Evolutionary conservation across 805 yeast genomes (phyloP).

Genomic region (Cyberlindnera euphorbiae): DNA sequence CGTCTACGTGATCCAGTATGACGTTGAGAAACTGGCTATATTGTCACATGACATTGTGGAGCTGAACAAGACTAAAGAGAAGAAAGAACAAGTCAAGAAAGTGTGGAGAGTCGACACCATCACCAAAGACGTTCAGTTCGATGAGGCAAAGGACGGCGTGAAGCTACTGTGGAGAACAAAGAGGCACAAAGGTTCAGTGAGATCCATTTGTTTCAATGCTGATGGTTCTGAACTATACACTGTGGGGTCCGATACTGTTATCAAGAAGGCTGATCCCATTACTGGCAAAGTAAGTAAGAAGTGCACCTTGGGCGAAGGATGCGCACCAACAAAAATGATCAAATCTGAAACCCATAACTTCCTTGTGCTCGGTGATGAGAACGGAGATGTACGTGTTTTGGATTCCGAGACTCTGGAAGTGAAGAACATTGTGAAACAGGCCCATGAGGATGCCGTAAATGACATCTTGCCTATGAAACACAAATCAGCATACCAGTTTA

Average conservation of each 20-base stretch:
- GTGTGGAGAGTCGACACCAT: conserved; percentile 41
- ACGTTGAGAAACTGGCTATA: conserved; percentile 41
- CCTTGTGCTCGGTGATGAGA: conserved; percentile 59
- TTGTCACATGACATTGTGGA: conserved; percentile 23
- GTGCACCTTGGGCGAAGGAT: conserved; percentile 3
- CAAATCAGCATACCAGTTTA: conserved; percentile 70
- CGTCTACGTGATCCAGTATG: conserved; percentile 57
- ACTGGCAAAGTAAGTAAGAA: conserved; percentile 68
- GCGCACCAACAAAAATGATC: conserved; percentile 29
- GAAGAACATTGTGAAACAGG: conserved; percentile 43
- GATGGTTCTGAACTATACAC: conserved; percentile 51
- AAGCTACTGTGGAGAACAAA: conserved; percentile 71
- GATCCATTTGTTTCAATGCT: conserved; percentile 60
- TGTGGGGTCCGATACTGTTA: conserved; percentile 73
- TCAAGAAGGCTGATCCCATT: conserved; percentile 66
- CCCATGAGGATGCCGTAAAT: conserved; percentile 77
- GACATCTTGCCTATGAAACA: conserved; percentile 66
- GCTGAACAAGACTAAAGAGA: conserved; percentile 27
- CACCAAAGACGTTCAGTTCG: conserved; percentile 17
- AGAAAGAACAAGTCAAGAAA: conserved; percentile 28
- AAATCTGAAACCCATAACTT: conserved; percentile 34
- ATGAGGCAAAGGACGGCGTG: conserved; percentile 22
- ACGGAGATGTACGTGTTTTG: conserved; percentile 59
- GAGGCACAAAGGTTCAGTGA: conserved; percentile 85
- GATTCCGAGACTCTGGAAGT: conserved; percentile 49